phyloP scores from a whole-genome alignment of 164 flowering plant species.

The Liquidambar formosana region DNA sequence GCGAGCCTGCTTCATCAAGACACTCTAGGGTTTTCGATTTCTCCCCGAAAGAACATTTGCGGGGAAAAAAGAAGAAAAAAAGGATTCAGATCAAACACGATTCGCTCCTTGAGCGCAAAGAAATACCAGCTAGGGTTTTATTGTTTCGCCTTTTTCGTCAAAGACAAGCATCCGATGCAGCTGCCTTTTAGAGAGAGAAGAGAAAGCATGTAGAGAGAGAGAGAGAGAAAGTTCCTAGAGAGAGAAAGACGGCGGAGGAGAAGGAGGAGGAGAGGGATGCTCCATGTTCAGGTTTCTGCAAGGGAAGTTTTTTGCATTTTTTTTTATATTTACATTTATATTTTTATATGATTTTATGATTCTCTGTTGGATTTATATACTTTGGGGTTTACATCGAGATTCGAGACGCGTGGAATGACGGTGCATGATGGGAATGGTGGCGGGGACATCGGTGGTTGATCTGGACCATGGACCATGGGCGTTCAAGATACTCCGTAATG shows the following conservation, averaged over 20 bases:
- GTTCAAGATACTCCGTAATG: no score
- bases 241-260: slow-evolving; percentile 5
- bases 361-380: neutral
- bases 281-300: slow-evolving; percentile 1
- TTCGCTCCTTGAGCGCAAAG: slow-evolving; percentile 11
- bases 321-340: neutral
- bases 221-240: neutral
- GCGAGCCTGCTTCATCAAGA: slow-evolving; percentile 53
- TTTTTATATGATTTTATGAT: no score
- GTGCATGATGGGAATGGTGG: neutral
- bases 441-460: no score
- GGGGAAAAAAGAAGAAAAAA: no score
- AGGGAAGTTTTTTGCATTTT: neutral
- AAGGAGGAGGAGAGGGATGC: slow-evolving; percentile 1
- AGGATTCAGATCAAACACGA: slow-evolving; percentile 7
- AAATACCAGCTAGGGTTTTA: slow-evolving; percentile 6
- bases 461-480: no score
- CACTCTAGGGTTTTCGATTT: slow-evolving; percentile 15
- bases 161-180: neutral
- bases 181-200: no score
- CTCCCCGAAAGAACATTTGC: slow-evolving; percentile 21
- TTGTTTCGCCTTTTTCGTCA: neutral
- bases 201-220: neutral
- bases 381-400: neutral
- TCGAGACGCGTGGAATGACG: neutral